Percentiles rank a stretch among this genome's conserved stretches.
Evolutionary conservation across 768 basidiomycete genomes (phyloP).

Genomic region (Boletus subcaerulescens): DNA sequence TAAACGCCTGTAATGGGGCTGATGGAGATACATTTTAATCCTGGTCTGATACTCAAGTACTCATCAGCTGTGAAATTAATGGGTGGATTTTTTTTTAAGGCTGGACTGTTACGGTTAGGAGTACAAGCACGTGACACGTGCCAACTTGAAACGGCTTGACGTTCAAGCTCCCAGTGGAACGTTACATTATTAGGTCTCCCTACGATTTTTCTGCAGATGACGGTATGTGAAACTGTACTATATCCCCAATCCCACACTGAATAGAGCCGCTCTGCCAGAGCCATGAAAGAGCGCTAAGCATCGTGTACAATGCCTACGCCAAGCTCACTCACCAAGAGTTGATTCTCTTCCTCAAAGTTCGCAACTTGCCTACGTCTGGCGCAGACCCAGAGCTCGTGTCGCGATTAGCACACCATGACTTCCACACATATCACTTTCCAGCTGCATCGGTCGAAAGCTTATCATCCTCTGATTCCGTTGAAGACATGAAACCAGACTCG

Average conservation of each 20-base stretch:
- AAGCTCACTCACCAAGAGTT: slow-evolving; percentile 66
- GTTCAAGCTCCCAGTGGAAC: too few relatives aligned
- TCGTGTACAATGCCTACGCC: slow-evolving; percentile 68
- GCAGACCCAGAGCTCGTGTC: slow-evolving; percentile 62
- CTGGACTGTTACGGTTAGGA: too few relatives aligned
- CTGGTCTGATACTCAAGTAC: too few relatives aligned
- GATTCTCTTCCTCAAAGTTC: slow-evolving; percentile 69
- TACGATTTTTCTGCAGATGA: slow-evolving; percentile 26
- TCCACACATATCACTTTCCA: slow-evolving; percentile 65
- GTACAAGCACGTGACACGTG: too few relatives aligned
- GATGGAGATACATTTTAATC: too few relatives aligned
- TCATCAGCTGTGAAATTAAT: too few relatives aligned
- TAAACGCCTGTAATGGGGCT: too few relatives aligned
- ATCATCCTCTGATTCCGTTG: slow-evolving; percentile 21
- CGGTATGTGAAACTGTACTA: slow-evolving; percentile 33
- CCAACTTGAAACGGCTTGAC: too few relatives aligned
- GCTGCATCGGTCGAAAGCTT: slow-evolving; percentile 30
- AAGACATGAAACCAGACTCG: slow-evolving; percentile 21
- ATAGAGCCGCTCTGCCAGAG: slow-evolving; percentile 9
- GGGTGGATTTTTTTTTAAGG: too few relatives aligned
- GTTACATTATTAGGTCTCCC: too few relatives aligned
- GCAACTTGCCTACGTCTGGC: slow-evolving; percentile 66
- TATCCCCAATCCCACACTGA: slow-evolving; percentile 21
- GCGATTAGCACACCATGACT: slow-evolving; percentile 71
- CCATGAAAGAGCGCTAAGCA: slow-evolving; percentile 30